Evolutionary conservation across 352 stramenopile genomes (phyloP).

Genomic region (Peronospora belbahrii): DNA sequence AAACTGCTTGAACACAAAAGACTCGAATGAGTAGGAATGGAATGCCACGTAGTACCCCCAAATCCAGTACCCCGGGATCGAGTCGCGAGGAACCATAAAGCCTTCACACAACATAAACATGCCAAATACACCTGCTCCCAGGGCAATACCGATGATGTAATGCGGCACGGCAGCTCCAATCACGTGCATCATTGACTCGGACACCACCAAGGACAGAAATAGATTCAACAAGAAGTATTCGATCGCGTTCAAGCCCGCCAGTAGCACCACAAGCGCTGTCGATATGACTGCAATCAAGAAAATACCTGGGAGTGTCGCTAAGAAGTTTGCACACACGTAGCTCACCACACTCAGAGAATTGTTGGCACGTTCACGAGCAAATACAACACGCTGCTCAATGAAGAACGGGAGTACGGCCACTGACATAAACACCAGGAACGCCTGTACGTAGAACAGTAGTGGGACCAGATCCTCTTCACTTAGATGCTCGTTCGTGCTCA

Average conservation of each 20-base stretch:
- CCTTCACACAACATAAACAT: constrained; percentile 80
- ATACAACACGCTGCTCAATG: constrained; percentile 75
- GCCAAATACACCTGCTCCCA: constrained; percentile 60
- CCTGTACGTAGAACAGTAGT: constrained; percentile 81
- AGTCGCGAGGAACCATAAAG: constrained; percentile 55
- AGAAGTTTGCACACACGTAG: constrained; percentile 68
- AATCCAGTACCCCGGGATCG: constrained; percentile 60
- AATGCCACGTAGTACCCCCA: constrained; percentile 84
- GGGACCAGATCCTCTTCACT: constrained; percentile 35
- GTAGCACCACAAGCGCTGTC: constrained; percentile 38
- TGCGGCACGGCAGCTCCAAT: constrained; percentile 62
- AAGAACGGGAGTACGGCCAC: constrained; percentile 83
- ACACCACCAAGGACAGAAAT: constrained; percentile 61
- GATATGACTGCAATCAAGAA: constrained; percentile 55
- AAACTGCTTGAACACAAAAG: constrained; percentile 77
- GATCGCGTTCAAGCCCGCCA: constrained; percentile 49
- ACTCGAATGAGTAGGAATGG: constrained; percentile 77
- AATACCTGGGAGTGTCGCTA: constrained; percentile 60
- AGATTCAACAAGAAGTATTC: constrained; percentile 55
- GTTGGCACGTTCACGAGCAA: constrained; percentile 53
- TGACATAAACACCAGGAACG: constrained; percentile 87
- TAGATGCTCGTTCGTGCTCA: constrained; percentile 41
- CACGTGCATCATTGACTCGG: constrained; percentile 75
- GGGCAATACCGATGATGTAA: constrained; percentile 76
- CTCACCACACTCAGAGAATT: constrained; percentile 61